These are phyloP conservation scores for Tympanopsis confertula DNA, from an alignment of 2,329 filamentous ascomycete species.

Conservation along the genomic window DNA sequence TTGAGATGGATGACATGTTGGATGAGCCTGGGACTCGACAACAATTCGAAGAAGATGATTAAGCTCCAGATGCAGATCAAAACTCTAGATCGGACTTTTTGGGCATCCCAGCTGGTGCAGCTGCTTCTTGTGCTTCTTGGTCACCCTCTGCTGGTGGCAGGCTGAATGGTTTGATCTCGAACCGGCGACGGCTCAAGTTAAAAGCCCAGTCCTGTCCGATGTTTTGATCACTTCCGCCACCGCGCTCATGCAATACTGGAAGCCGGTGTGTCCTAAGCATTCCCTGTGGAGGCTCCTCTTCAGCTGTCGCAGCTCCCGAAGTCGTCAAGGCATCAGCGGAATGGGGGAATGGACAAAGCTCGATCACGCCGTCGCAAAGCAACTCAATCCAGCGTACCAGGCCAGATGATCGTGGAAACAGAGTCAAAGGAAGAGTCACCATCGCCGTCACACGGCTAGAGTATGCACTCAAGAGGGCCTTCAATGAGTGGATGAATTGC, in stretches of 20 bases:
- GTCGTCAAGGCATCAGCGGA: conserved; percentile 36
- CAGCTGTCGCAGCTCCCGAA: conserved; percentile 38
- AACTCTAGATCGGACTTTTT: conserved; percentile 67
- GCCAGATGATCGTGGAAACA: conserved; percentile 66
- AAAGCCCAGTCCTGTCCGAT: conserved; percentile 82
- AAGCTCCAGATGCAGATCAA: conserved; percentile 30
- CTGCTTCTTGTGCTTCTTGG: conserved; percentile 21
- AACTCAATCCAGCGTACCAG: conserved; percentile 78
- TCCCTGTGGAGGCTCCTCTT: conserved; percentile 72
- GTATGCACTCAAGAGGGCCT: conserved; percentile 62
- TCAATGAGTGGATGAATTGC: conserved; percentile 69
- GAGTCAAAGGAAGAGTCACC: conserved; percentile 65
- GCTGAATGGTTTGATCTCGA: conserved; percentile 80
- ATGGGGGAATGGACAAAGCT: conserved; percentile 66
- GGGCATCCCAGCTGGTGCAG: conserved; percentile 29
- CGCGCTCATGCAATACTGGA: conserved; percentile 78
- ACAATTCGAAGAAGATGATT: no score
- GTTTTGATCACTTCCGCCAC: conserved; percentile 61
- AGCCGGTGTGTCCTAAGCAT: conserved; percentile 73
- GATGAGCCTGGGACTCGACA: no score
- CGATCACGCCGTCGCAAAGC: conserved; percentile 73
- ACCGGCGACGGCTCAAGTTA: conserved; percentile 68
- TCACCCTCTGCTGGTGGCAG: conserved; percentile 78
- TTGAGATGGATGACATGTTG: conserved; percentile 51
- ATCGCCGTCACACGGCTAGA: conserved; percentile 57